A percentile compares a stretch with the other conserved stretches of the same genome.
Conservation (phyloP, 805 yeast genomes). For the Saturnispora mendoncae region DNA sequence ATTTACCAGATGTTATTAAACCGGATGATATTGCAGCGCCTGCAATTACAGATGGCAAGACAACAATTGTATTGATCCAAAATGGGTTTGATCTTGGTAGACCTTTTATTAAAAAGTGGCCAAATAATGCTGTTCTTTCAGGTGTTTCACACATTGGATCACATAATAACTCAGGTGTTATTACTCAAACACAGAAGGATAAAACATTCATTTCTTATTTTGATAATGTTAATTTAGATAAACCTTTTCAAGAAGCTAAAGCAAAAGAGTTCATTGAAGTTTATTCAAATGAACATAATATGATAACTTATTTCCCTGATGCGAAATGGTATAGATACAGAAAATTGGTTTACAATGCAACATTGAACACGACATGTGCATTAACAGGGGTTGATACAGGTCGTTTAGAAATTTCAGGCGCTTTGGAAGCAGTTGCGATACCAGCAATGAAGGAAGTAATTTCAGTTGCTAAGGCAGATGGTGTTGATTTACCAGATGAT, state of each 20-base stretch:
- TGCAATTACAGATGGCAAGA: slow-evolving; percentile 37
- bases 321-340: slow-evolving; percentile 50
- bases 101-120: slow-evolving; percentile 44
- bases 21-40: slow-evolving; percentile 44
- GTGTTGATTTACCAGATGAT: slow-evolving; percentile 43
- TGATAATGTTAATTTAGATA: slow-evolving; percentile 30
- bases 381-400: slow-evolving; percentile 53
- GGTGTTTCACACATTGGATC: slow-evolving; percentile 61
- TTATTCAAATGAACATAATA: slow-evolving; percentile 38
- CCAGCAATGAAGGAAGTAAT: slow-evolving; percentile 67
- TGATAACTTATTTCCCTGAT: slow-evolving; percentile 33
- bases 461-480: slow-evolving; percentile 61
- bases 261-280: slow-evolving; percentile 38
- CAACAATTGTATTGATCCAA: slow-evolving; percentile 51
- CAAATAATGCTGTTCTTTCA: slow-evolving; percentile 43
- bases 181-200: slow-evolving; percentile 42
- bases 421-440: slow-evolving; percentile 31
- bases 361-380: slow-evolving; percentile 56
- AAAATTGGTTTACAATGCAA: slow-evolving; percentile 62
- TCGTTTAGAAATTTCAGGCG: slow-evolving; percentile 38
- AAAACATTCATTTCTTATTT: slow-evolving; percentile 44
- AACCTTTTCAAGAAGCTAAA: slow-evolving; percentile 27
- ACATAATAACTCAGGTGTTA: slow-evolving; percentile 33
- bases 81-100: slow-evolving; percentile 59
- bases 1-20: slow-evolving; percentile 47